Base-by-base conservation (phyloP, 306 rosid genomes). In the Dalbergia cochinchinensis region DNA sequence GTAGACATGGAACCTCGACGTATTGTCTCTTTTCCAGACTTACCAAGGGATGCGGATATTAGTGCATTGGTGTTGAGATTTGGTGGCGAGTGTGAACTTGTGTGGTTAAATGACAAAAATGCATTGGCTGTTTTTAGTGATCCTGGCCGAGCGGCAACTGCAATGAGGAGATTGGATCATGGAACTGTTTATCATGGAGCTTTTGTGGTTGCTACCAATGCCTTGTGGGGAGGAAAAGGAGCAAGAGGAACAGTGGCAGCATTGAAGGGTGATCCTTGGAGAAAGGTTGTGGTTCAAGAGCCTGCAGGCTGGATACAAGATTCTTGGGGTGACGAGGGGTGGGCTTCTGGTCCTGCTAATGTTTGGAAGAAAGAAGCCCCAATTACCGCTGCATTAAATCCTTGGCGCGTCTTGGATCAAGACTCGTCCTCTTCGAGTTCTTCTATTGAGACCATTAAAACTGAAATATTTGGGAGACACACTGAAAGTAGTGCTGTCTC, bases 71-170 rank as follows among this genome's bases (percentile, higher is more conserved):
- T 94, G 26, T 71, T 94, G 90, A 90, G 98, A 82, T 92, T 94
- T 78, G 98, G 98, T 2, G 98, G 98, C 48, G 96, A 94, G 71
- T 94, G 98, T 35, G 98, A 94, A 85, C 89, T 94, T 31, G 96
- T 89, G 19, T 94, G 98, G 98, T 83, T 94, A 88, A 88, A 94
- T 57, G 97, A 94, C 82, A 94, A 86, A 88, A 94, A 94, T 69
- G 98, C 98, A 4, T 66, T 94, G 89, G 94, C 97, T 20, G 91
- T 92, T 31, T 94, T 94, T 69, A 80, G 82, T 16, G 98, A 92
- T 83, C 92, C 96, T 75, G 89, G 90, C 13, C 90, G 98, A 69
- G 97, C 97, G 5, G 96, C 96, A 55, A 88, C 98, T 54, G 96
- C 97, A 11, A 89, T 90, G 94, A 90, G 98, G 85, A 92, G 98